These are phyloP conservation scores for Geranium incanum DNA, from an alignment of 441 rosid species.

Conservation along the genomic window DNA sequence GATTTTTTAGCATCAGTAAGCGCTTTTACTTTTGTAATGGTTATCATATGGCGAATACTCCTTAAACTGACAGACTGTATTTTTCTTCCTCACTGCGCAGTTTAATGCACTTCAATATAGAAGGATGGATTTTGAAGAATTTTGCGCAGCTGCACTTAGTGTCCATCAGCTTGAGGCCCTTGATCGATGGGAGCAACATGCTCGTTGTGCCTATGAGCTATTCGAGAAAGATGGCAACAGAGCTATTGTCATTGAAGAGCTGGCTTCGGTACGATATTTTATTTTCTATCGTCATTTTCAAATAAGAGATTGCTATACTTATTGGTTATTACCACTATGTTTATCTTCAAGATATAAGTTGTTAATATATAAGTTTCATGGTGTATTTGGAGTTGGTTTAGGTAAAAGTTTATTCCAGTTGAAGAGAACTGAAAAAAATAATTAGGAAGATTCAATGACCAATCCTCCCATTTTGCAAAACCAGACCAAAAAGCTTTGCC, in stretches of 20 bases:
- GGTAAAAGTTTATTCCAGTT: no score
- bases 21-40: conserved; percentile 10
- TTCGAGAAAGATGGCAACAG: conserved; percentile 87
- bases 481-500: no score
- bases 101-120: conserved; percentile 72
- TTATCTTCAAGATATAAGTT: no score
- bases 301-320: no score
- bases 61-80: neutral
- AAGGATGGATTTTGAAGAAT: conserved; percentile 89
- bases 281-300: no score
- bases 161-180: conserved; percentile 89
- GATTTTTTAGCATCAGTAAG: conserved; percentile 67
- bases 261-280: conserved; percentile 61
- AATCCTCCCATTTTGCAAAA: no score
- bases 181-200: conserved; percentile 75
- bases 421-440: no score
- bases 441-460: no score
- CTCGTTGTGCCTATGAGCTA: conserved; percentile 65
- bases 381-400: no score
- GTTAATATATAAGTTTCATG: no score
- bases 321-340: no score
- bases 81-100: conserved; percentile 36
- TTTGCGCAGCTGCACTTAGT: conserved; percentile 83
- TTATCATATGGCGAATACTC: neutral
- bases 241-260: conserved; percentile 78